A percentile compares a stretch with the other conserved stretches of the same genome.
Evolutionary conservation across 1,284 basidiomycete species (phyloP).

Genomic region (Erythrobasidium hasegawianum): DNA sequence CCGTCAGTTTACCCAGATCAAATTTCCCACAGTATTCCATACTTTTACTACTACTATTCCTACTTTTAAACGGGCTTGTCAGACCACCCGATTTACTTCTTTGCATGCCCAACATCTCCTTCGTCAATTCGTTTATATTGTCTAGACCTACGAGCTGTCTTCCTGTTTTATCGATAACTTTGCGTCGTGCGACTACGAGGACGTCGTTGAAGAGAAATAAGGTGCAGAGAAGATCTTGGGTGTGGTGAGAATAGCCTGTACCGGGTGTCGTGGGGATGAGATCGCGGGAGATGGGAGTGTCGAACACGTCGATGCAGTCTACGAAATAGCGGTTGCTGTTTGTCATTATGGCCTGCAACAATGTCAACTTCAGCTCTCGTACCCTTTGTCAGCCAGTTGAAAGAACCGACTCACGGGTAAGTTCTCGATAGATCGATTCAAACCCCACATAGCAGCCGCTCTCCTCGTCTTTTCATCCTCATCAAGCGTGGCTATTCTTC

Average conservation of each 20-base stretch:
- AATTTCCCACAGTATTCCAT: constrained; percentile 38
- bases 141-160: constrained; percentile 75
- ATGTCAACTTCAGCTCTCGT: no score
- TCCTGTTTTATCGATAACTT: constrained; percentile 68
- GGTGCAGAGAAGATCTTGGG: constrained; percentile 67
- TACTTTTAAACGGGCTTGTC: constrained; percentile 46
- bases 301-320: constrained; percentile 91
- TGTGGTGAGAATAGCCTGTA: constrained; percentile 37
- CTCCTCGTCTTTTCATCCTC: constrained; percentile 85
- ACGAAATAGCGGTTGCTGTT: constrained; percentile 82
- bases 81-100: constrained; percentile 49
- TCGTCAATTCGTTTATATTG: constrained; percentile 68
- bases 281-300: constrained; percentile 59
- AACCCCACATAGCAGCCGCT: constrained; percentile 81
- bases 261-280: constrained; percentile 19
- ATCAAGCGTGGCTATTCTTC: constrained; percentile 86
- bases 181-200: constrained; percentile 84
- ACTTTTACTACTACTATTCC: constrained; percentile 45
- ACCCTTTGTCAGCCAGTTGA: no score
- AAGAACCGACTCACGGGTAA: constrained; percentile 72
- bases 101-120: constrained; percentile 54
- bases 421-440: constrained; percentile 78
- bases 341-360: constrained; percentile 69
- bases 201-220: constrained; percentile 95
- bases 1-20: constrained; percentile 62